A percentile compares a stretch with the other conserved stretches of the same genome.
These are phyloP conservation scores for Xylaria intraflava DNA, from an alignment of 495 filamentous ascomycete species.

Conservation along the genomic window DNA sequence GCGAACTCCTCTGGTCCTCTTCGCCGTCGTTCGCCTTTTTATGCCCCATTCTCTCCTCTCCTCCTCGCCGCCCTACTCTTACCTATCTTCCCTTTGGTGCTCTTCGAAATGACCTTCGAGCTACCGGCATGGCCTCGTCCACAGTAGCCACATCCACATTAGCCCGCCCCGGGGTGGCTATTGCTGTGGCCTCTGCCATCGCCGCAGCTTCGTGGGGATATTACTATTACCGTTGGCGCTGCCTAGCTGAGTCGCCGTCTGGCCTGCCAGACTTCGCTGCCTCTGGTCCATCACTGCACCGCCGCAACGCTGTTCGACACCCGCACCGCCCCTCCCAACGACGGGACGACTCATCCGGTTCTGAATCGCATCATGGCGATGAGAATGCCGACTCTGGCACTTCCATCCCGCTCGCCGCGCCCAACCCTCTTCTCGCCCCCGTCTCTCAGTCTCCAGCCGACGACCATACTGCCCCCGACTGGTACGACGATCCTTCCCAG, in stretches of 20 bases:
- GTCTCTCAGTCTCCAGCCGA: conserved; percentile 47
- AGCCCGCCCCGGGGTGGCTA: conserved; percentile 33
- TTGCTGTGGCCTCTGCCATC: conserved; percentile 31
- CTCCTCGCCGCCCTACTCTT: neutral
- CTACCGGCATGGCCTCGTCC: conserved; percentile 24
- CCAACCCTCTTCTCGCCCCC: neutral
- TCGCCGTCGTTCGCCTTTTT: neutral
- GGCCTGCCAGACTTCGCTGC: conserved; percentile 19
- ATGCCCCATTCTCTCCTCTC: neutral
- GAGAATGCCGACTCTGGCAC: conserved; percentile 32
- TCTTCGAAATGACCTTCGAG: conserved; percentile 19
- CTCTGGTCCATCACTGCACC: conserved; percentile 37
- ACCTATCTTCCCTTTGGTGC: neutral
- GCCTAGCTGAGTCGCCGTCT: neutral
- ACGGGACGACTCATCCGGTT: conserved; percentile 27
- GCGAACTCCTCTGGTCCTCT: neutral
- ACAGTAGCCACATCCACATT: conserved; percentile 37
- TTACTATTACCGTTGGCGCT: conserved; percentile 30
- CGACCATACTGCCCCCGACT: conserved; percentile 50
- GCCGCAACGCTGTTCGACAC: conserved; percentile 54
- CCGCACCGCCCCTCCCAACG: conserved; percentile 30
- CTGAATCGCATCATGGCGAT: conserved; percentile 44
- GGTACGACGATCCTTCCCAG: conserved; percentile 37
- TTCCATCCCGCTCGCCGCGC: neutral
- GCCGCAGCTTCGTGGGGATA: conserved; percentile 32